Evolutionary conservation across 148 eudicot species (phyloP), one percentile per base, ranked within the genome.

Genomic region (Heliamphora exappendiculata): DNA sequence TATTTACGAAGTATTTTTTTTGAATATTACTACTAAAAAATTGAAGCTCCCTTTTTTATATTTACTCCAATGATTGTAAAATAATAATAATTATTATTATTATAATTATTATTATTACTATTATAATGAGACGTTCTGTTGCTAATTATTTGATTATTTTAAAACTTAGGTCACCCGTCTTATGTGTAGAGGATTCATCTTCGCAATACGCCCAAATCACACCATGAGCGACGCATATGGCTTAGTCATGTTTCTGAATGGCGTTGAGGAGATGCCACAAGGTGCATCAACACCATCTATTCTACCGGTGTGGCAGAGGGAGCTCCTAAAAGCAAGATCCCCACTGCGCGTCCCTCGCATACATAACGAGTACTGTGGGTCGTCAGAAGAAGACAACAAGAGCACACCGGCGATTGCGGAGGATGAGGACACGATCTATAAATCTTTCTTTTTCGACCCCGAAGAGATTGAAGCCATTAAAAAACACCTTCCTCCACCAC

Each of bases 131-230:
- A n/a, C n/a, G n/a, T n/a, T n/a, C n/a, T n/a, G n/a, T n/a, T n/a
- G n/a, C n/a, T n/a, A n/a, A n/a, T n/a, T n/a, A n/a, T n/a, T n/a
- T n/a, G n/a, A n/a, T n/a, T n/a, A n/a, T n/a, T n/a, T n/a, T n/a
- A n/a, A n/a, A n/a, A n/a, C 12, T 49, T 28, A 74, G 77, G 77
- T 78, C 20, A 79, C 81, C 20, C 73, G 67, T 12, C 54, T 73
- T 1, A 24, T 26, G 14, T 79, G 82, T 49, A 75, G 82, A 11
- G 82, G 82, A 45, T 45, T 75, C 51, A 37, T 69, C 51, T 49
- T 80, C 10, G 82, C 63, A 3, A 1, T 80, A 0, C 78, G 82
- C 20, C 42, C 68, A 19, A 80, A 75, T 54, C 82, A 75, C 78
- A 53, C 70, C 11, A 68, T 80, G 54, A 31, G 63, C 42, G 82